These are phyloP conservation scores for Schizosaccharomyces versatilis DNA, from an alignment of 1,139 yeast genomes.

Conservation along the genomic window DNA sequence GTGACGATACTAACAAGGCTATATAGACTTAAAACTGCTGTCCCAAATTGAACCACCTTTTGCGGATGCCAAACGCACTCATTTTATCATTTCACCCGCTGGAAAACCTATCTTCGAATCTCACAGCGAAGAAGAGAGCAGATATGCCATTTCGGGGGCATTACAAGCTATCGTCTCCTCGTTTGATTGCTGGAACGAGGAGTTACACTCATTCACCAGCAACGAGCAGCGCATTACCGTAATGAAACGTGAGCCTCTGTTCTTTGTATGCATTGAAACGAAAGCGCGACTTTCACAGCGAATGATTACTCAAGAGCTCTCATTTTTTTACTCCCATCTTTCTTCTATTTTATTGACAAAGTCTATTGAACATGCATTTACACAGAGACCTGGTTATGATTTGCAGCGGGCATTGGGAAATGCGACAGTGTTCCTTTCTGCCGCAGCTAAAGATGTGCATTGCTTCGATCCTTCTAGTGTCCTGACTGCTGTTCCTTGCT, in stretches of 20 bases:
- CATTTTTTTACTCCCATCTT: slow-evolving; percentile 56
- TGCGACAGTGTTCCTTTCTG: slow-evolving; percentile 38
- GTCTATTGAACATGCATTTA: slow-evolving; percentile 45
- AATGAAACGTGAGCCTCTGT: slow-evolving; percentile 42
- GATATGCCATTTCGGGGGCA: slow-evolving; percentile 50
- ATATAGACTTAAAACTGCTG: too few relatives aligned
- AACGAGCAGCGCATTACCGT: slow-evolving; percentile 36
- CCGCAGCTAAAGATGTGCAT: slow-evolving; percentile 33
- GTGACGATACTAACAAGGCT: too few relatives aligned
- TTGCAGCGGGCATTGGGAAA: slow-evolving; percentile 50
- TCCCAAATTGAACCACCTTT: background rate
- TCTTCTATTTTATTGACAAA: slow-evolving; percentile 60
- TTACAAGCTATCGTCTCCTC: slow-evolving; percentile 26
- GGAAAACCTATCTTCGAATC: slow-evolving; percentile 82
- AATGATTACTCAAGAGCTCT: slow-evolving; percentile 37
- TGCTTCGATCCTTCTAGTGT: background rate
- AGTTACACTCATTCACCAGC: background rate
- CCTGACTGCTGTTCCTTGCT: background rate
- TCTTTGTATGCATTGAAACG: slow-evolving; percentile 51
- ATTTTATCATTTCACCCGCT: slow-evolving; percentile 55
- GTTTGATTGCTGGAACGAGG: slow-evolving; percentile 16
- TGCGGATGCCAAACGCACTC: background rate
- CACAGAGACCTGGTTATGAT: slow-evolving; percentile 59
- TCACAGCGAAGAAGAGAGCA: slow-evolving; percentile 50
- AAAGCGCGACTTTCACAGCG: slow-evolving; percentile 28